Conservation (phyloP, 1,139 yeast species). For the Magnusiomyces suaveolens region DNA sequence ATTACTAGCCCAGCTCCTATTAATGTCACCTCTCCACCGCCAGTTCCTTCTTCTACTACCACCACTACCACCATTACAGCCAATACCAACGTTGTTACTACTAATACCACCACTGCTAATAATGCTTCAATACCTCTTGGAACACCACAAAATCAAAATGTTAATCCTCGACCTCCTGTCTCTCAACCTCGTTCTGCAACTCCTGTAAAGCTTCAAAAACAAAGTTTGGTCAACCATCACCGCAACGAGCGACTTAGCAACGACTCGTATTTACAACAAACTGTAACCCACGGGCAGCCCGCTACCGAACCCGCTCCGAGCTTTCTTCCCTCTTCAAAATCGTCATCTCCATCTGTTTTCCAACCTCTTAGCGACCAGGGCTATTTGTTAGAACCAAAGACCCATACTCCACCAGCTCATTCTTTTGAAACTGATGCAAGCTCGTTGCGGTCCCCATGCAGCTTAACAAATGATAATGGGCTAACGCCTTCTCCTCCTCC, state of each 20-base stretch:
- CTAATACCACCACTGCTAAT: no score
- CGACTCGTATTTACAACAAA: not conserved
- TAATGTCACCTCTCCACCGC: no score
- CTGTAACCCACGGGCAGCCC: not conserved
- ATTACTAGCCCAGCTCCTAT: not conserved
- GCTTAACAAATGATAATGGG: slow-evolving; percentile 11
- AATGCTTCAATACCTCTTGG: no score
- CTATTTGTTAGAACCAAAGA: not conserved
- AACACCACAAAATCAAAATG: no score
- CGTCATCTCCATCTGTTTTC: slow-evolving; percentile 9
- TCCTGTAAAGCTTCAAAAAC: not conserved
- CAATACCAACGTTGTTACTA: not conserved
- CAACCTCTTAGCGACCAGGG: slow-evolving; percentile 1
- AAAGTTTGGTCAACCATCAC: not conserved
- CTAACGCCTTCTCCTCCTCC: slow-evolving; percentile 1
- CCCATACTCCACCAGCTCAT: not conserved
- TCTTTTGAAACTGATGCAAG: not conserved
- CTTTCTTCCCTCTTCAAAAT: slow-evolving; percentile 8
- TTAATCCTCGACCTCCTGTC: no score
- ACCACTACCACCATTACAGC: not conserved
- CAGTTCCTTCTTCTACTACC: not conserved
- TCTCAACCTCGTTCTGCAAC: not conserved
- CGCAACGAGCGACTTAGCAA: not conserved
- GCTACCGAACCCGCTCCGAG: not conserved
- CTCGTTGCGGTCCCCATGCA: slow-evolving; percentile 6